Percentiles rank a stretch among this genome's conserved stretches.
phyloP scores from a whole-genome alignment of 2,329 filamentous ascomycete genomes.

The Diaporthe caulivora region DNA sequence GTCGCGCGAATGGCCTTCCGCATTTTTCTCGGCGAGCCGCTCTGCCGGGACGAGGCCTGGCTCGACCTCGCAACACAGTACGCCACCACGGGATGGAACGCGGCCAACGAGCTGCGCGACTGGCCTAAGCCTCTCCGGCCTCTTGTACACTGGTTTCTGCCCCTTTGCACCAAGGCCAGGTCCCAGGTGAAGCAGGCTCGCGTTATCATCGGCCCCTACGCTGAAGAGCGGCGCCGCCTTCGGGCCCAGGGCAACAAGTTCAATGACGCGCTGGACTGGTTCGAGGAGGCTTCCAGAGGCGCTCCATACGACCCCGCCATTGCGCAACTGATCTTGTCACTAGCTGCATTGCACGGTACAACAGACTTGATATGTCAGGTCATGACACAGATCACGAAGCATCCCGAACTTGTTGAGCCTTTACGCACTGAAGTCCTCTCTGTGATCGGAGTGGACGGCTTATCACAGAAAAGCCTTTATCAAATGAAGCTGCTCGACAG shows the following conservation, averaged over 20 bases:
- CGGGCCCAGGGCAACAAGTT: conserved; percentile 42
- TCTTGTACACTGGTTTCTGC: conserved; percentile 59
- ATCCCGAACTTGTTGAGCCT: conserved; percentile 54
- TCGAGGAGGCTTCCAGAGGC: conserved; percentile 48
- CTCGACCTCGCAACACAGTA: conserved; percentile 58
- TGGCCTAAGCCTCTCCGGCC: conserved; percentile 55
- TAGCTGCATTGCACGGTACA: conserved; percentile 58
- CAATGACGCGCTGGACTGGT: conserved; percentile 51
- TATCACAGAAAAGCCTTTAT: conserved; percentile 51
- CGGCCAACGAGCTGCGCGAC: conserved; percentile 52
- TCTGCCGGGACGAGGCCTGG: conserved; percentile 62
- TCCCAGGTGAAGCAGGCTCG: conserved; percentile 51
- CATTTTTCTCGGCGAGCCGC: conserved; percentile 58
- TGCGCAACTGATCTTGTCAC: conserved; percentile 51
- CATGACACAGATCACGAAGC: conserved; percentile 54
- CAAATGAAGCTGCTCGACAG: conserved; percentile 56
- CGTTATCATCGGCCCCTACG: conserved; percentile 52
- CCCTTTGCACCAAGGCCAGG: conserved; percentile 52
- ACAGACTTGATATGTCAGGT: conserved; percentile 51
- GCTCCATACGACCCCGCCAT: conserved; percentile 50
- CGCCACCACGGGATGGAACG: conserved; percentile 53
- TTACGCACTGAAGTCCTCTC: conserved; percentile 56
- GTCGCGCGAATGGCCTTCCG: conserved; percentile 63
- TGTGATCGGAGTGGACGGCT: conserved; percentile 49
- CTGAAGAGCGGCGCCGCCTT: conserved; percentile 51